Base-by-base conservation (phyloP, 805 yeast genomes). In the Kazachstania africana region DNA sequence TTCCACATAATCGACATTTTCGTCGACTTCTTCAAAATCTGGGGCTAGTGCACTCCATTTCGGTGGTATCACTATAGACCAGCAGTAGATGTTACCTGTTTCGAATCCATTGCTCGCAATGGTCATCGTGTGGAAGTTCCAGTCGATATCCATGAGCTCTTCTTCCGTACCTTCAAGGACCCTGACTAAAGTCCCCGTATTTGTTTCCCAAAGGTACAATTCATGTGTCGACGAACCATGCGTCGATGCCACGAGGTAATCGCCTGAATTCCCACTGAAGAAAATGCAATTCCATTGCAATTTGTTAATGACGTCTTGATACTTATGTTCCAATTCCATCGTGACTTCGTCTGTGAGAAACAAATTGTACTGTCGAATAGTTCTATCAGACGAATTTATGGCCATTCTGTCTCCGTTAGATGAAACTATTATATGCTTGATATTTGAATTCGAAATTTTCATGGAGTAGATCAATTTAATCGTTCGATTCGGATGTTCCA, bases 31-130 rank as follows among this genome's bases (percentile, higher is more conserved):
- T 29, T 80, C 94, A 51, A 88, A 87, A 53, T 88, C 97, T 1
- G 96, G 96, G 0, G 96, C 96, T 44, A 87, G 62, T 1, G 96
- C 94, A 54, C 93, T 79, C 97, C 97, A 87, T 57, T 82, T 80
- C 45, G 85, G 95, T 1, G 94, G 93, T 14, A 81, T 72, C 24
- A 70, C 70, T 8, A 82, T 68, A 30, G 78, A 70, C 95, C 96
- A 88, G 25, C 80, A 50, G 48, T 81, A 85, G 2, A 87, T 68
- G 24, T 73, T 64, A 1, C 96, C 96, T 20, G 81, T 65, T 47
- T 87, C 97, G 33, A 82, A 59, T 0, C 96, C 95, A 18, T 82
- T 80, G 12, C 94, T 79, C 8, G 78, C 79, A 21, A 88, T 73
- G 38, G 70, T 61, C 53, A 94, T 83, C 33, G 72, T 65, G 30